phyloP scores from a whole-genome alignment of 2,329 filamentous ascomycete species.

The Lachnellula hyalina region DNA sequence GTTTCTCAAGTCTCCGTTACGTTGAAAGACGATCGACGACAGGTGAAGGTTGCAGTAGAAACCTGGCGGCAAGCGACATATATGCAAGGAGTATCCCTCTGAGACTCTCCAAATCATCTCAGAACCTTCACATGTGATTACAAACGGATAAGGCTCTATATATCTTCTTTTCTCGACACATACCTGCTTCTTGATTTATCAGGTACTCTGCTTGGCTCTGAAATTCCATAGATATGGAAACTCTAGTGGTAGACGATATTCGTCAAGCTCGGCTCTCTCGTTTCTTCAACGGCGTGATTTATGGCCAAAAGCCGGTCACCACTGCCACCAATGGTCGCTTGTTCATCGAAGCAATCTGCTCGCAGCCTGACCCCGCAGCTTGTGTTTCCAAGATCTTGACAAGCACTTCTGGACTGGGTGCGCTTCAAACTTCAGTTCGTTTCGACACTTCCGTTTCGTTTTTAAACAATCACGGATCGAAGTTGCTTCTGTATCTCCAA shows the following conservation, averaged over 20 bases:
- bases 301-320: conserved; percentile 35
- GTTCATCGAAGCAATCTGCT: conserved; percentile 45
- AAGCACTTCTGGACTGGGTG: conserved; percentile 30
- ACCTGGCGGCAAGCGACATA: too few relatives aligned
- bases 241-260: conserved; percentile 1
- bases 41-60: too few relatives aligned
- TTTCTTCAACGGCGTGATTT: conserved; percentile 36
- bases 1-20: too few relatives aligned
- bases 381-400: conserved; percentile 39
- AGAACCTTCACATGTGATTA: too few relatives aligned
- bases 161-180: too few relatives aligned
- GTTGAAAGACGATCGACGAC: too few relatives aligned
- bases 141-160: too few relatives aligned
- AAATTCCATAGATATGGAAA: background rate
- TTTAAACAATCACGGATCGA: conserved; percentile 35
- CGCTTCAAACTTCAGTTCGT: conserved; percentile 38
- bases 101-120: too few relatives aligned
- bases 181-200: too few relatives aligned
- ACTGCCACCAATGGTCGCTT: conserved; percentile 36
- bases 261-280: conserved; percentile 30
- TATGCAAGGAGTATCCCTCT: too few relatives aligned
- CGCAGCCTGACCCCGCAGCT: conserved; percentile 35
- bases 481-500: conserved; percentile 34
- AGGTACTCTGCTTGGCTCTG: too few relatives aligned
- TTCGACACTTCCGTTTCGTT: conserved; percentile 40